These are phyloP conservation scores for Trypanosoma avium DNA, from an alignment of 208 protist genomes.

Conservation along the genomic window DNA sequence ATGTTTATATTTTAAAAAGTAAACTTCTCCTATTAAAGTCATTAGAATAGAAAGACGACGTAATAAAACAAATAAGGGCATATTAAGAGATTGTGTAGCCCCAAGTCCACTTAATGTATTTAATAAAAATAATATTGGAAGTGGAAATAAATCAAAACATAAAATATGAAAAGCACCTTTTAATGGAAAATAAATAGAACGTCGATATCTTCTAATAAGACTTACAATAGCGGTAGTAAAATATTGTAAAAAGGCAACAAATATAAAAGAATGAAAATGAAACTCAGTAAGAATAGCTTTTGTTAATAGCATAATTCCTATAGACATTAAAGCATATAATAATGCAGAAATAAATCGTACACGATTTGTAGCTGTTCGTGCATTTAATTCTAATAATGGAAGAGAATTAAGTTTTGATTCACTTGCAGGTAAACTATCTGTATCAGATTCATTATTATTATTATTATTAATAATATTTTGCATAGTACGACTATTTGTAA, in stretches of 20 bases:
- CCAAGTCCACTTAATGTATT: constrained; percentile 41
- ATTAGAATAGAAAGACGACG: constrained; percentile 43
- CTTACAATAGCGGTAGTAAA: constrained; percentile 8
- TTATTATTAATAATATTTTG: background rate
- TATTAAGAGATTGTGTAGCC: constrained; percentile 34
- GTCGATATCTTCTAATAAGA: constrained; percentile 7
- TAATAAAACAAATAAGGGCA: constrained; percentile 40
- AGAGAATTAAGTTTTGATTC: background rate
- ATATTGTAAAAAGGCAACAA: constrained; percentile 37
- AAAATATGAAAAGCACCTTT: constrained; percentile 4
- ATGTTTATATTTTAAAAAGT: constrained; percentile 14
- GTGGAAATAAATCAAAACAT: constrained; percentile 30
- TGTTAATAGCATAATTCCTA: constrained; percentile 42
- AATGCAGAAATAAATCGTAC: constrained; percentile 23
- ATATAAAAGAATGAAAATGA: constrained; percentile 32
- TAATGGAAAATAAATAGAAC: constrained; percentile 17
- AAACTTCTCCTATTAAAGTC: constrained; percentile 28
- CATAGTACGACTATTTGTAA: too few relatives aligned
- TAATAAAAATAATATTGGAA: constrained; percentile 34
- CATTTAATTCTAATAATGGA: background rate
- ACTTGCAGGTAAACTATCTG: background rate
- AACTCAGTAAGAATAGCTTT: constrained; percentile 40
- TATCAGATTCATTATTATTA: background rate
- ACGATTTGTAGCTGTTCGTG: background rate
- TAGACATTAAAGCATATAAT: constrained; percentile 25